Percentiles rank a stretch among this genome's conserved stretches.
These are phyloP conservation scores for Hyparrhenia diplandra DNA, from an alignment of 176 grass and related monocot species.

Conservation along the genomic window DNA sequence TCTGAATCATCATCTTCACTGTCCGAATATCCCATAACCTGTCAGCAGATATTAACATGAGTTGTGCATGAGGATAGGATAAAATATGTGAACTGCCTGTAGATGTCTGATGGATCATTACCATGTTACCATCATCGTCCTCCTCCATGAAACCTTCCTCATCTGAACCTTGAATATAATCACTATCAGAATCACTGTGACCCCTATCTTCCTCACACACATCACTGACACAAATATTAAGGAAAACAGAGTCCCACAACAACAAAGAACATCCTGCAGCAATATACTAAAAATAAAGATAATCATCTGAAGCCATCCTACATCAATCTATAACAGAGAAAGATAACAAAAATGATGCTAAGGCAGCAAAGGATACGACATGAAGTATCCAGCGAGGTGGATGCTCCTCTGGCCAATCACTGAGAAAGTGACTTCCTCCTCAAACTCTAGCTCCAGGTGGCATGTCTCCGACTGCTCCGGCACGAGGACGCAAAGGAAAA, in stretches of 20 bases:
- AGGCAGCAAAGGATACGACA: slow-evolving; percentile 58
- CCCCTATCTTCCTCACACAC: slow-evolving; percentile 52
- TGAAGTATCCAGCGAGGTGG: slow-evolving; percentile 68
- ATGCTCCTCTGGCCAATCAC: slow-evolving; percentile 64
- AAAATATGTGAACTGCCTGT: neutral
- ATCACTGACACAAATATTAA: slow-evolving; percentile 51
- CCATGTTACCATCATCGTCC: slow-evolving; percentile 12
- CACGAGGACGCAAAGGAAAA: slow-evolving; percentile 59
- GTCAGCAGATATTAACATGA: neutral
- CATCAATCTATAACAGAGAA: neutral
- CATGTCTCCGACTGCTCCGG: slow-evolving; percentile 35
- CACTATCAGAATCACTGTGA: slow-evolving; percentile 51
- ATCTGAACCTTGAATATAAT: slow-evolving; percentile 50
- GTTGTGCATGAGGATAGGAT: neutral
- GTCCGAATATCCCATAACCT: slow-evolving; percentile 10
- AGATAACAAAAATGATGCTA: neutral
- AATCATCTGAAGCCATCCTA: neutral
- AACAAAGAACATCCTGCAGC: neutral
- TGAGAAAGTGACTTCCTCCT: slow-evolving; percentile 66
- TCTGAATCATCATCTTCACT: slow-evolving; percentile 47
- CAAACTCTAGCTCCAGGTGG: slow-evolving; percentile 77
- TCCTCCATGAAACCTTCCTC: slow-evolving; percentile 15
- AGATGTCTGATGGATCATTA: neutral
- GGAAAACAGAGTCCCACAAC: neutral
- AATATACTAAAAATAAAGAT: neutral